These are phyloP conservation scores for Botrytis aclada DNA, from an alignment of 2,329 filamentous ascomycete genomes.

Conservation along the genomic window DNA sequence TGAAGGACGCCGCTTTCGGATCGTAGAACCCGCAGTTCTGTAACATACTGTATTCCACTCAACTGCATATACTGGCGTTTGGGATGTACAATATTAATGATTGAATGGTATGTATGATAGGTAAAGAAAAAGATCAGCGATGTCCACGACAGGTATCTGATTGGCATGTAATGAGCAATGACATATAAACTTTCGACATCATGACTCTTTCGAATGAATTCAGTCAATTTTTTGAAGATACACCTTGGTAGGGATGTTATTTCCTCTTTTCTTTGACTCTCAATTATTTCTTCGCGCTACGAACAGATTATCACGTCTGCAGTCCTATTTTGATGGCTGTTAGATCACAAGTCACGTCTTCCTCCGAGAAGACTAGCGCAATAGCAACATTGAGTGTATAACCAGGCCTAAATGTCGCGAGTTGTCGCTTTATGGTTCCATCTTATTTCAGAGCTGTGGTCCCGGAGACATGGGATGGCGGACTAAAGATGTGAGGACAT, in stretches of 20 bases:
- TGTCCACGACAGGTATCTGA: slow-evolving; percentile 10
- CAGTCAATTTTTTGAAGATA: not conserved
- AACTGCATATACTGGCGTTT: slow-evolving; percentile 23
- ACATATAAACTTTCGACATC: slow-evolving; percentile 6
- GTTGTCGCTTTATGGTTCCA: slow-evolving; percentile 27
- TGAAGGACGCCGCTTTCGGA: slow-evolving; percentile 31
- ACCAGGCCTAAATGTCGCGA: slow-evolving; percentile 30
- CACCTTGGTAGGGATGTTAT: not conserved
- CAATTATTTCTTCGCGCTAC: slow-evolving; percentile 41
- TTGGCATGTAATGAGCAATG: slow-evolving; percentile 12
- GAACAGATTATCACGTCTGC: slow-evolving; percentile 54
- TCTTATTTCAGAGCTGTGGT: slow-evolving; percentile 55
- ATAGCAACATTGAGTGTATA: slow-evolving; percentile 41
- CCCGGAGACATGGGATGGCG: slow-evolving; percentile 48
- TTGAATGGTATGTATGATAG: slow-evolving; percentile 16
- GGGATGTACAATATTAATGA: slow-evolving; percentile 22
- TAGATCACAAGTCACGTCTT: slow-evolving; percentile 48
- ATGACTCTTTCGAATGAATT: not conserved
- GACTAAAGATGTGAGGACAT: slow-evolving; percentile 58
- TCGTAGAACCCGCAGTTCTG: slow-evolving; percentile 30
- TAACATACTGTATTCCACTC: slow-evolving; percentile 35
- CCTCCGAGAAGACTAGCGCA: slow-evolving; percentile 43
- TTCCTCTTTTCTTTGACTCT: not conserved
- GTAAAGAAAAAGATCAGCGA: not conserved
- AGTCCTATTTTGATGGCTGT: slow-evolving; percentile 44